Evolutionary conservation across 108 stramenopile genomes (phyloP).

Genomic region (Thalassiosira profunda): DNA sequence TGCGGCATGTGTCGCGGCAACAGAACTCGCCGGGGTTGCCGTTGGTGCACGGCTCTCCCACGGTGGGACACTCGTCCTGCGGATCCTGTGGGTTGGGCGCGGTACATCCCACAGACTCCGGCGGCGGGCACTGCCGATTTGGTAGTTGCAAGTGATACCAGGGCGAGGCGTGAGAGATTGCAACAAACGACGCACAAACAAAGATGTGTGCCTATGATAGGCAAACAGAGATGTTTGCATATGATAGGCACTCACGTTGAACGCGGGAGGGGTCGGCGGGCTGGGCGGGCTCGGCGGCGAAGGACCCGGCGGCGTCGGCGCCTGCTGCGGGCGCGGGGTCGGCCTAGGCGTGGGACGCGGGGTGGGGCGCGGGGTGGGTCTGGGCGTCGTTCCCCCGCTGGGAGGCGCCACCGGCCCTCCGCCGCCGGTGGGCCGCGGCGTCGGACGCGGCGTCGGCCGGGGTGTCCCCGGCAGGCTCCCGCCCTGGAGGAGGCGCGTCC

Average conservation of each 20-base stretch:
- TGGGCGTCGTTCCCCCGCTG: neutral
- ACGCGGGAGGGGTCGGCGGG: no score
- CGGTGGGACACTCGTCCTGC: constrained; percentile 16
- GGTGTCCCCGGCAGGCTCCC: constrained; percentile 9
- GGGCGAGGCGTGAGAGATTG: neutral
- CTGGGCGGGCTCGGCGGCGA: no score
- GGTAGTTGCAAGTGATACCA: neutral
- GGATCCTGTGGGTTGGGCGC: constrained; percentile 25
- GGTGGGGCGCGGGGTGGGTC: neutral
- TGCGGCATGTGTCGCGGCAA: constrained; percentile 26
- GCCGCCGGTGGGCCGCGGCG: neutral
- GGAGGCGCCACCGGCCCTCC: neutral
- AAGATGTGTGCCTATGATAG: no score
- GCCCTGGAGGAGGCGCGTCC: constrained; percentile 11
- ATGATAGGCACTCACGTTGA: no score
- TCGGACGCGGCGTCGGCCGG: neutral
- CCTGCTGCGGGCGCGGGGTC: neutral
- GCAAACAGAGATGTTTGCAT: no score
- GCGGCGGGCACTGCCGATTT: constrained; percentile 11
- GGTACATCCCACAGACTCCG: constrained; percentile 31
- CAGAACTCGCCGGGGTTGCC: constrained; percentile 27
- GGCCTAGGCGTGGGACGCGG: neutral
- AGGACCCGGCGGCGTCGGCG: no score
- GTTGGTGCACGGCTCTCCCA: constrained; percentile 20
- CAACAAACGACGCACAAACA: no score